Base-by-base conservation (phyloP, 805 yeast species). In the Kodamaea laetipori region DNA sequence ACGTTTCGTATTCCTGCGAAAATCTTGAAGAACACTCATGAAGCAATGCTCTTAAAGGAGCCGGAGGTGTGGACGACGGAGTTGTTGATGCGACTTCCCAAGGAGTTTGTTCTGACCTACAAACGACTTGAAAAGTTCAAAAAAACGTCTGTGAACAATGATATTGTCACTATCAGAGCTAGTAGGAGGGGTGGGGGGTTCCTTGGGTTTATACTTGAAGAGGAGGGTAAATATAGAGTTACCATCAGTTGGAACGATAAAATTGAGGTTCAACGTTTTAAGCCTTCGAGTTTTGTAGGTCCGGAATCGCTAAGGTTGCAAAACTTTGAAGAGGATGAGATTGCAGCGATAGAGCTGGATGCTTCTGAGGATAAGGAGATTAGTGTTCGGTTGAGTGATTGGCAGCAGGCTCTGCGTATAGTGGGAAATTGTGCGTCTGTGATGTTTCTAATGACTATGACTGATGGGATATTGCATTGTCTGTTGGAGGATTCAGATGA, bases 1-100 rank as follows among this genome's bases (percentile, higher is more conserved):
- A 75, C 86, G 6, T 81, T 82, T 53, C 79, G 80, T 39, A 77
- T 90, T 13, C 92, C 95, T 0, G 86, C 86, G 1, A 69, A 81
- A 51, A 67, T 86, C 32, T 55, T 86, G 44, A 76, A 80, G 45
- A 71, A 69, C 48, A 76, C 72, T 11, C 80, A 76, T 46, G 82
- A 79, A 44, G 72, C 73, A 10, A 56, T 73, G 38, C 66, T 80
- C 7, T 66, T 71, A 13, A 50, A 51, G 33, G 94, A 86, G 55
- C 96, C 96, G 0, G 77, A 74, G 53, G 63, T 82, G 35, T 69
- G 71, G 34, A 66, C 67, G 41, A 74, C 82, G 39, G 80, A 81
- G 52, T 63, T 83, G 31, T 69, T 83, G 57, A 68, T 86, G 73
- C 71, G 73, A 50, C 56, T 73, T 27, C 74, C 76, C 46, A 60